phyloP scores from a whole-genome alignment of 768 basidiomycete genomes.

The Boletellus ananiceps region DNA sequence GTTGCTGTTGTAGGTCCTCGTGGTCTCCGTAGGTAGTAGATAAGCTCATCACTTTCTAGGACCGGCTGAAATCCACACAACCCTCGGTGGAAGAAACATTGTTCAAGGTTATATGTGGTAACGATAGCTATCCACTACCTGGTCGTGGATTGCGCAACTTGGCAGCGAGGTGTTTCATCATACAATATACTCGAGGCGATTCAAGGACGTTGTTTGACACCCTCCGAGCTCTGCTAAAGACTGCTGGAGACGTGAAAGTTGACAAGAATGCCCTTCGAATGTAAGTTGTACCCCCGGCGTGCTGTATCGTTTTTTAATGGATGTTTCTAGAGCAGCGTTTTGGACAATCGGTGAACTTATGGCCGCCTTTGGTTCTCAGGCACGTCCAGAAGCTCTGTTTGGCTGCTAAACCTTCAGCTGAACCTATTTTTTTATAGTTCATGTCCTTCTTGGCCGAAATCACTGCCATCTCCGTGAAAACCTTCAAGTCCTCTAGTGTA shows the following conservation, averaged over 20 bases:
- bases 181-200: constrained; percentile 75
- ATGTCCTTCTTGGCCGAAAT: constrained; percentile 97
- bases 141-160: constrained; percentile 83
- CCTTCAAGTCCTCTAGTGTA: constrained; percentile 69
- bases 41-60: constrained; percentile 38
- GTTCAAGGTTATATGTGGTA: constrained; percentile 62
- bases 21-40: background rate
- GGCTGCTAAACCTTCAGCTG: background rate
- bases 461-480: constrained; percentile 56
- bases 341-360: constrained; percentile 89
- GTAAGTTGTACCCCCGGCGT: constrained; percentile 38
- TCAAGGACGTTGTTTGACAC: constrained; percentile 85
- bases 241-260: constrained; percentile 67
- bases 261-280: constrained; percentile 65
- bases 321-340: constrained; percentile 62
- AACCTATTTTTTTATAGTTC: constrained; percentile 48
- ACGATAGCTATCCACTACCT: constrained; percentile 69
- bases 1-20: constrained; percentile 46
- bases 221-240: constrained; percentile 69
- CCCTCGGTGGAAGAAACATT: constrained; percentile 56
- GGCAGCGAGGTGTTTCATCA: constrained; percentile 70
- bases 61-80: constrained; percentile 62
- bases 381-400: constrained; percentile 32
- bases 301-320: background rate
- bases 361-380: constrained; percentile 78